Conservation (phyloP, 148 eudicot genomes). For the Diospyros kaki region DNA sequence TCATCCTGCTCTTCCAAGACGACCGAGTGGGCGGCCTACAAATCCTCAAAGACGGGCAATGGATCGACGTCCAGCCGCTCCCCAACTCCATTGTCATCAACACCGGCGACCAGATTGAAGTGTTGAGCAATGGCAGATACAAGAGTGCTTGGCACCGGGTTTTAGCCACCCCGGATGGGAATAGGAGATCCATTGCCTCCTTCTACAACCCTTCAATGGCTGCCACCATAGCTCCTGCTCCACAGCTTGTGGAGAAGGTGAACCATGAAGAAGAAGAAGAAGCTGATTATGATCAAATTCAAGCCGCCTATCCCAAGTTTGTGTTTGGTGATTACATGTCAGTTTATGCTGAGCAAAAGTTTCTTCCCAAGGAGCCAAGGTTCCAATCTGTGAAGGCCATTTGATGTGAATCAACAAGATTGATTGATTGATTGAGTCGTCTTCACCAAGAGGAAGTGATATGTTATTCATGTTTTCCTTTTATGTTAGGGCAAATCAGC, state of each 20-base stretch:
- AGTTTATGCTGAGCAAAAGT: constrained; percentile 80
- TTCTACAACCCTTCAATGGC: constrained; percentile 73
- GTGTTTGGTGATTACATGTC: constrained; percentile 87
- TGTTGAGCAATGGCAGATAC: constrained; percentile 78
- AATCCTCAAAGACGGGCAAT: constrained; percentile 65
- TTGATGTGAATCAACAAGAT: too few species aligned
- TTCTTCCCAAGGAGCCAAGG: constrained; percentile 78
- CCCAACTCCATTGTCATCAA: constrained; percentile 77
- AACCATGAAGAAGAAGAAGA: constrained; percentile 3
- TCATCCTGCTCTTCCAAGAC: constrained; percentile 86
- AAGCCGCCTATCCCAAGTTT: constrained; percentile 53
- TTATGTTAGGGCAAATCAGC: too few species aligned
- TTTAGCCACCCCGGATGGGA: constrained; percentile 44
- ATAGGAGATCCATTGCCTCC: constrained; percentile 73
- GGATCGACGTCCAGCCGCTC: constrained; percentile 83
- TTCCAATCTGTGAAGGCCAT: constrained; percentile 51
- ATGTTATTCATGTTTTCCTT: too few species aligned
- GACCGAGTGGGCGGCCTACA: constrained; percentile 65
- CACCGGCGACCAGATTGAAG: constrained; percentile 92
- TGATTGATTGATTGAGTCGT: too few species aligned
- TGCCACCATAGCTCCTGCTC: constrained; percentile 72
- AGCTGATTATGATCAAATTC: too few species aligned
- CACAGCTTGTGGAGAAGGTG: constrained; percentile 31
- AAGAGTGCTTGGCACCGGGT: constrained; percentile 91
- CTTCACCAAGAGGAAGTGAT: too few species aligned